Conservation (phyloP, 352 stramenopile genomes). For the Phytophthora agathidicida region DNA sequence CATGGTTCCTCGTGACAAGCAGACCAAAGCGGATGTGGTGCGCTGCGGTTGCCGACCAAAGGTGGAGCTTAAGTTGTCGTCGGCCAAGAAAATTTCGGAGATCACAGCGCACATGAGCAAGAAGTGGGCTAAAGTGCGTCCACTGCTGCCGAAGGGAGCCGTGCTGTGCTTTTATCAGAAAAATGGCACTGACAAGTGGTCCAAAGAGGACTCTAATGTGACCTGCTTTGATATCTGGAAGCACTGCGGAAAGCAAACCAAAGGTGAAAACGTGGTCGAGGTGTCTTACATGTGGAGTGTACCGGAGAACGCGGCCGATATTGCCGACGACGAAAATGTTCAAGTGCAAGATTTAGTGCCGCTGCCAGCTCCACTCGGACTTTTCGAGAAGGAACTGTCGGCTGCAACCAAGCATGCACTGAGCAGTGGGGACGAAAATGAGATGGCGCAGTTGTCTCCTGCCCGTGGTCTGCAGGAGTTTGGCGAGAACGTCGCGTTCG, state of each 20-base stretch:
- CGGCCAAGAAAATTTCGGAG: constrained; percentile 79
- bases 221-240: constrained; percentile 84
- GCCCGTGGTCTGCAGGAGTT: constrained; percentile 44
- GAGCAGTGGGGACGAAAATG: constrained; percentile 31
- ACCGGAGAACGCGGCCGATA: background rate
- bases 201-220: constrained; percentile 42
- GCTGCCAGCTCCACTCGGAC: constrained; percentile 19
- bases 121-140: constrained; percentile 67
- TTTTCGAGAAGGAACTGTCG: constrained; percentile 33
- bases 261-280: constrained; percentile 74
- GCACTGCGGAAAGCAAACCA: constrained; percentile 58
- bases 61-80: constrained; percentile 81
- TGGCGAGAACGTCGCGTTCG: constrained; percentile 48
- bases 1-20: constrained; percentile 74
- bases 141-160: constrained; percentile 29
- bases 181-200: constrained; percentile 50
- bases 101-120: constrained; percentile 80
- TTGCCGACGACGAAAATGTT: constrained; percentile 16
- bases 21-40: constrained; percentile 56
- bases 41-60: constrained; percentile 67
- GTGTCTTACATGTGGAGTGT: constrained; percentile 68
- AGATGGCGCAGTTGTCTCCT: constrained; percentile 26
- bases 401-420: constrained; percentile 17
- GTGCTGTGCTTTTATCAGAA: constrained; percentile 66
- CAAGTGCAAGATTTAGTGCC: constrained; percentile 24